A percentile compares a stretch with the other conserved stretches of the same genome.
phyloP scores from a whole-genome alignment of 164 flowering plant genomes.

The Pachysandra terminalis region DNA sequence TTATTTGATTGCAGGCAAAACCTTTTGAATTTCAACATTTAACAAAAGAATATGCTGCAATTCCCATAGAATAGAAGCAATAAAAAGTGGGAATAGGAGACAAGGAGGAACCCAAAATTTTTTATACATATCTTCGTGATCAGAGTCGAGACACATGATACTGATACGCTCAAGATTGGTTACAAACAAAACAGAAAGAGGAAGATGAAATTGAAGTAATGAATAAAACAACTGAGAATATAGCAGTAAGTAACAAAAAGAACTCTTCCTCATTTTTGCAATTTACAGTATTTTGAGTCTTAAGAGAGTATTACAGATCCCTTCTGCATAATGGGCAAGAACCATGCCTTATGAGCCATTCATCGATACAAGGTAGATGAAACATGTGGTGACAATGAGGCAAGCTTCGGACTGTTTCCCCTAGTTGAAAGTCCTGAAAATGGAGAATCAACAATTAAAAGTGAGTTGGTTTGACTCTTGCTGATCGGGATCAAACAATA shows the following conservation, averaged over 20 bases:
- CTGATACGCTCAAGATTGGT: too few species aligned
- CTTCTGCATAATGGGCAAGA: constrained; percentile 93
- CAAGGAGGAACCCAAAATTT: too few species aligned
- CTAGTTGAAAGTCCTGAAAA: constrained; percentile 70
- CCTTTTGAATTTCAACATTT: too few species aligned
- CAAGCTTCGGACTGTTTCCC: constrained; percentile 73
- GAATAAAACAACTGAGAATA: not conserved
- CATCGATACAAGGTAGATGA: constrained; percentile 87
- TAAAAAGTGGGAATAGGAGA: too few species aligned
- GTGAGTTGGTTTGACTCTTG: too few species aligned
- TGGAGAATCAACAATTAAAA: not conserved
- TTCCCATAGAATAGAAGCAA: too few species aligned
- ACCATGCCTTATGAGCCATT: constrained; percentile 80
- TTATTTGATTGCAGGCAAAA: too few species aligned
- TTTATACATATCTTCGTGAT: too few species aligned
- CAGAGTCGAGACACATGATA: too few species aligned
- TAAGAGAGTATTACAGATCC: constrained; percentile 48
- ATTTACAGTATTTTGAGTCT: constrained; percentile 15
- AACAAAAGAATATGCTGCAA: too few species aligned
- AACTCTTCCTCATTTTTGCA: constrained; percentile 13
- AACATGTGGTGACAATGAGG: constrained; percentile 89
- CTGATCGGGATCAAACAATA: too few species aligned
- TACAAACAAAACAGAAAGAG: too few species aligned
- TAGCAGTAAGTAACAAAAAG: constrained; percentile 3
- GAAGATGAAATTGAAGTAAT: not conserved